Evolutionary conservation across 768 basidiomycete species (phyloP).

Genomic region (Fomitopsis serialis): DNA sequence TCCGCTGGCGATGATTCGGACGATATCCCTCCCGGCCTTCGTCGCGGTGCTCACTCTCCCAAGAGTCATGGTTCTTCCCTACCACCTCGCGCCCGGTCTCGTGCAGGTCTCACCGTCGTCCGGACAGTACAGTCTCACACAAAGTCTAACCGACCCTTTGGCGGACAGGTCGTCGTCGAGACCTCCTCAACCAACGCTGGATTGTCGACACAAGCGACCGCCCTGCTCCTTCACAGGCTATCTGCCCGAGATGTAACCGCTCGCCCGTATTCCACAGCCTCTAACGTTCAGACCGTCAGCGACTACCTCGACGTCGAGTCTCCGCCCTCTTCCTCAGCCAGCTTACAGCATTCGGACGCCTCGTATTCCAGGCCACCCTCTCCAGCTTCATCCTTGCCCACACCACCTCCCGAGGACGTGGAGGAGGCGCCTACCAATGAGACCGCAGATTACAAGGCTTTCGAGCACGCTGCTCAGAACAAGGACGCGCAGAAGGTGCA

Average conservation of each 20-base stretch:
- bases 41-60: conserved; percentile 25
- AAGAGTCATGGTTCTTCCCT: conserved; percentile 48
- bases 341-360: neutral
- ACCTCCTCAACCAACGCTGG: neutral
- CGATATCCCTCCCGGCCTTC: conserved; percentile 32
- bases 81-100: neutral
- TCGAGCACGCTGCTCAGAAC: neutral
- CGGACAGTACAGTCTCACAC: conserved; percentile 61
- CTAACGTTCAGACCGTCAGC: neutral
- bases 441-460: neutral
- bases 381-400: neutral
- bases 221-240: neutral
- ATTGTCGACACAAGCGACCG: neutral
- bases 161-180: neutral
- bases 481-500: neutral
- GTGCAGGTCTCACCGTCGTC: conserved; percentile 46
- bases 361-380: neutral
- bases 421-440: neutral
- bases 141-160: conserved; percentile 20
- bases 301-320: neutral
- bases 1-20: conserved; percentile 55
- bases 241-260: neutral
- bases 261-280: neutral
- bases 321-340: neutral
- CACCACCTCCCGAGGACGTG: neutral